Evolutionary conservation across 2,329 filamentous ascomycete genomes (phyloP).

Genomic region (Tolypocladium amazonense): DNA sequence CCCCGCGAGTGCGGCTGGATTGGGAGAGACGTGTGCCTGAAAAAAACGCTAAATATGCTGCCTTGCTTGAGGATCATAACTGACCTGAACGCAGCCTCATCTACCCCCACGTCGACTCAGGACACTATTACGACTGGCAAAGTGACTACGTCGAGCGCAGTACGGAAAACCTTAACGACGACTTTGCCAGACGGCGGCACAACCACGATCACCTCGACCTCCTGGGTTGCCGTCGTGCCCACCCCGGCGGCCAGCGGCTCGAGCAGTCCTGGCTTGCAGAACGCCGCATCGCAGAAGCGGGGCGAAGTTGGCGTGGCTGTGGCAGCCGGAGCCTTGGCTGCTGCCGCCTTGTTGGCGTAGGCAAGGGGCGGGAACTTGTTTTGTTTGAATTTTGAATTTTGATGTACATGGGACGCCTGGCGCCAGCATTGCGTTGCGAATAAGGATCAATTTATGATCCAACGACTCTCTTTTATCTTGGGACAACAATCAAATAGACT

Average conservation of each 20-base stretch:
- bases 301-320: constrained; percentile 13
- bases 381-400: not conserved
- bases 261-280: constrained; percentile 25
- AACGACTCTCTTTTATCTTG: not conserved
- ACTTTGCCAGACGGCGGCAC: constrained; percentile 33
- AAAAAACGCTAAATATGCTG: not conserved
- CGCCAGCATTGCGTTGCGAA: not conserved
- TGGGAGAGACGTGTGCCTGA: not conserved
- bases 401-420: not conserved
- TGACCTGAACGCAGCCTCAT: constrained; percentile 6
- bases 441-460: not conserved
- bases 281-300: constrained; percentile 17
- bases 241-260: constrained; percentile 16
- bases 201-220: constrained; percentile 37
- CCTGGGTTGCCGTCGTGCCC: constrained; percentile 33
- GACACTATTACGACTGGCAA: constrained; percentile 22
- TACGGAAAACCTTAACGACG: constrained; percentile 32
- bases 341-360: constrained; percentile 17
- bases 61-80: constrained; percentile 1
- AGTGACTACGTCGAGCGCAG: constrained; percentile 22
- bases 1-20: not conserved
- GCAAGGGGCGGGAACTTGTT: not conserved
- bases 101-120: constrained; percentile 12
- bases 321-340: constrained; percentile 16
- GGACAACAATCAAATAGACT: not conserved